Conservation (phyloP, 805 yeast species). For the Monosporozyma unispora region DNA sequence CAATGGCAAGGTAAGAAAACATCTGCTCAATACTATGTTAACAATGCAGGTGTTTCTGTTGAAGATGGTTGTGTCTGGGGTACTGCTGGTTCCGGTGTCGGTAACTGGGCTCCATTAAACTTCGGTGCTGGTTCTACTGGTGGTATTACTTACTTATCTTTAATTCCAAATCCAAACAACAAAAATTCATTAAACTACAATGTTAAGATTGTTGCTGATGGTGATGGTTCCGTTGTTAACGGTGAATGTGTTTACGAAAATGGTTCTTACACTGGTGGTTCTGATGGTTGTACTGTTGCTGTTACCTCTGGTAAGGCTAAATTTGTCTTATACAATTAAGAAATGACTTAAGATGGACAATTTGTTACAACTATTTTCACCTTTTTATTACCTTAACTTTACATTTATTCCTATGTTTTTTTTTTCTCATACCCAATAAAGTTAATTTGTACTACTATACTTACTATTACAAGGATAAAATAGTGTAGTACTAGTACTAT, state of each 20-base stretch:
- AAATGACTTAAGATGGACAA: conserved; percentile 2
- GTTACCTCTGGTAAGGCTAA: conserved; percentile 77
- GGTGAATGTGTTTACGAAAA: conserved; percentile 77
- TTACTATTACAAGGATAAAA: background rate
- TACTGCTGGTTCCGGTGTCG: conserved; percentile 63
- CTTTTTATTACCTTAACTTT: background rate
- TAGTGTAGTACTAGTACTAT: background rate
- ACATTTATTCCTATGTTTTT: background rate
- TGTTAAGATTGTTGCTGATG: conserved; percentile 70
- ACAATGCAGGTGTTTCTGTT: conserved; percentile 87
- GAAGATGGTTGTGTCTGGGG: conserved; percentile 97
- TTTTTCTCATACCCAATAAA: background rate
- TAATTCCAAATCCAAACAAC: conserved; percentile 96
- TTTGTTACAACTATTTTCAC: no score
- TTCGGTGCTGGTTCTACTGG: conserved; percentile 82
- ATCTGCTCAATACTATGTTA: conserved; percentile 94
- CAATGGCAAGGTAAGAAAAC: conserved; percentile 74
- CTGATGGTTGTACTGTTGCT: conserved; percentile 90
- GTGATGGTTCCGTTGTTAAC: conserved; percentile 48
- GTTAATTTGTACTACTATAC: background rate
- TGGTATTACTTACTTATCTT: conserved; percentile 72
- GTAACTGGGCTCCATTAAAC: conserved; percentile 98
- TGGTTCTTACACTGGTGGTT: conserved; percentile 50
- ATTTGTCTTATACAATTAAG: conserved; percentile 56
- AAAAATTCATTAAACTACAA: conserved; percentile 55